Percentiles rank a stretch among this genome's conserved stretches.
These are phyloP conservation scores for Hymenoscyphus repandus DNA, from an alignment of 2,329 filamentous ascomycete genomes.

Conservation along the genomic window DNA sequence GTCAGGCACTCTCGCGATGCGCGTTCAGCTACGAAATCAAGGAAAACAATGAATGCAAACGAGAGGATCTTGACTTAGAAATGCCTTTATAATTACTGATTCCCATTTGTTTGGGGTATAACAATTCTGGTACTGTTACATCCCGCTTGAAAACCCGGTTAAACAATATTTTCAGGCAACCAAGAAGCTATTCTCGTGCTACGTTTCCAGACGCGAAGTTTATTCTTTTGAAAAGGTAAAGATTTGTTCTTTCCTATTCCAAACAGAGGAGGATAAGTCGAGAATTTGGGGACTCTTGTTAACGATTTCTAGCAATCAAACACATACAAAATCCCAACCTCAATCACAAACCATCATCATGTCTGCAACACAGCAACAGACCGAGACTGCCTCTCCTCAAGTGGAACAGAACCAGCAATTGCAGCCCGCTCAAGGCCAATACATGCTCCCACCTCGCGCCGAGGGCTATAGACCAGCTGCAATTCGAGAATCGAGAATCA, in stretches of 20 bases:
- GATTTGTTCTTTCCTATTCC: background rate
- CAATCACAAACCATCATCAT: background rate
- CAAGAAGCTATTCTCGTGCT: too few species aligned
- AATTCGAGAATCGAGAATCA: slow-evolving; percentile 31
- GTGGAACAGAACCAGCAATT: slow-evolving; percentile 1
- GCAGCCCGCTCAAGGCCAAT: background rate
- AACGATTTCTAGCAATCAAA: background rate
- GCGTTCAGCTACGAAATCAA: too few species aligned
- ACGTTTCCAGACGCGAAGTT: background rate
- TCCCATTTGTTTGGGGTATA: too few species aligned
- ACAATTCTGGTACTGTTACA: too few species aligned
- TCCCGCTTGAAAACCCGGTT: too few species aligned
- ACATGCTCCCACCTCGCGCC: slow-evolving; percentile 9
- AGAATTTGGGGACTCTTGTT: too few species aligned
- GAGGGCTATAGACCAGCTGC: slow-evolving; percentile 14
- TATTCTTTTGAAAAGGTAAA: background rate
- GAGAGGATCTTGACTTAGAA: too few species aligned
- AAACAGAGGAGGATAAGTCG: background rate
- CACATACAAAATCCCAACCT: background rate
- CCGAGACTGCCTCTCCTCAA: too few species aligned
- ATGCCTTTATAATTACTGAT: too few species aligned
- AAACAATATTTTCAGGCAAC: too few species aligned
- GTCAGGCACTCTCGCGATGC: too few species aligned
- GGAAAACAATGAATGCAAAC: too few species aligned
- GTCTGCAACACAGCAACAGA: background rate